These are phyloP conservation scores for Trametes villosa DNA, from an alignment of 768 basidiomycete genomes.

Conservation along the genomic window DNA sequence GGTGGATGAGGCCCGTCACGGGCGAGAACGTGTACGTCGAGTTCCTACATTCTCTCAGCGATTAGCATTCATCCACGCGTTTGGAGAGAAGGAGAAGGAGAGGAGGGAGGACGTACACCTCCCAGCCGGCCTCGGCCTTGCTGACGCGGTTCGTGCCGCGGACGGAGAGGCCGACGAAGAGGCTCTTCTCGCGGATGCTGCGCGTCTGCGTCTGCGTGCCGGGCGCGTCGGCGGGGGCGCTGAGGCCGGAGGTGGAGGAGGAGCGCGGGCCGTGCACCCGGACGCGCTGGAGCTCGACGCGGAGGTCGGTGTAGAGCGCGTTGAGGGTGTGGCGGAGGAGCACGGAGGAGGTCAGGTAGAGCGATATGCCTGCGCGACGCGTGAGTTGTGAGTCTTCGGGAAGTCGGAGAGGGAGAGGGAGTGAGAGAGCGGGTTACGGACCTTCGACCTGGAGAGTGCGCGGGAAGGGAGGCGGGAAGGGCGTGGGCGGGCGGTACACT, in stretches of 20 bases:
- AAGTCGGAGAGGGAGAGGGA: no score
- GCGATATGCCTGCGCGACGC: constrained; percentile 72
- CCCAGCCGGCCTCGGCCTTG: constrained; percentile 67
- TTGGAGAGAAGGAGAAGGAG: not conserved
- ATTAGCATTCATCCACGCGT: no score
- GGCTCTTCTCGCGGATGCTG: constrained; percentile 57
- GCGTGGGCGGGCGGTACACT: constrained; percentile 68
- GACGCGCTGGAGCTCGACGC: constrained; percentile 58
- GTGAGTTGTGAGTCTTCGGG: no score
- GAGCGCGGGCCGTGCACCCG: constrained; percentile 32
- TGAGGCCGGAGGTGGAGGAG: constrained; percentile 14
- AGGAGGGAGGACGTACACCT: constrained; percentile 54
- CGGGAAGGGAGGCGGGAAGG: constrained; percentile 71
- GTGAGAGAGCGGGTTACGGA: constrained; percentile 32
- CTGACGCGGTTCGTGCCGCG: constrained; percentile 66
- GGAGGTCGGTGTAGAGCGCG: constrained; percentile 71
- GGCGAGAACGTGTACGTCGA: constrained; percentile 80
- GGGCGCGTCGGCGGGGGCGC: not conserved
- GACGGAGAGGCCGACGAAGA: constrained; percentile 59
- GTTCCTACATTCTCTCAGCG: no score
- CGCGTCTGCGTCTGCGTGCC: constrained; percentile 17
- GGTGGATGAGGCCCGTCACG: constrained; percentile 59
- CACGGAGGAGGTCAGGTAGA: constrained; percentile 73
- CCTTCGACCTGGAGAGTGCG: constrained; percentile 73
- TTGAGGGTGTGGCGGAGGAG: constrained; percentile 79